Percentiles rank a stretch among this genome's conserved stretches.
Evolutionary conservation across 2,329 filamentous ascomycete species (phyloP).

Genomic region (Alternaria rosae): DNA sequence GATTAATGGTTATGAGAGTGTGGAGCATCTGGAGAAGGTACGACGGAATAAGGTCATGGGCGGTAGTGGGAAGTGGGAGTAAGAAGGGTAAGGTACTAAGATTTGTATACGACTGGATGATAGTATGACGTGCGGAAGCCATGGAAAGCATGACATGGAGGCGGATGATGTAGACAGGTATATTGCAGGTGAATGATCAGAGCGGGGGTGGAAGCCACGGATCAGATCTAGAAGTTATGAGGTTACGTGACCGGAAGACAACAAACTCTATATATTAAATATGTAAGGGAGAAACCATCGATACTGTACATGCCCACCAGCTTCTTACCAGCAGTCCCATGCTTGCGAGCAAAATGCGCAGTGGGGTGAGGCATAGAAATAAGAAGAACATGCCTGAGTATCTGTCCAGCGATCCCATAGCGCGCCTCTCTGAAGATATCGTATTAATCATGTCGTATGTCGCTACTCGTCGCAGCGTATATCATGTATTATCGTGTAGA

Average conservation of each 20-base stretch:
- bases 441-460: slow-evolving; percentile 28
- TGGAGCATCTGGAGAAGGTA: slow-evolving; percentile 28
- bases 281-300: slow-evolving; percentile 14
- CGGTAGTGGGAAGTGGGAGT: slow-evolving; percentile 29
- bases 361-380: slow-evolving; percentile 20
- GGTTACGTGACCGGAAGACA: background rate
- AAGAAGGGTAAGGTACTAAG: background rate
- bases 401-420: slow-evolving; percentile 16
- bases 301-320: slow-evolving; percentile 33
- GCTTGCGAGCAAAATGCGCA: slow-evolving; percentile 23
- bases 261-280: slow-evolving; percentile 18
- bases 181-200: background rate
- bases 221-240: background rate
- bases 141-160: background rate
- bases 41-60: slow-evolving; percentile 29
- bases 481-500: slow-evolving; percentile 9
- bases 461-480: slow-evolving; percentile 25
- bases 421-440: slow-evolving; percentile 10
- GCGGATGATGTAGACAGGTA: background rate
- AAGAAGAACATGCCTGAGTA: slow-evolving; percentile 18
- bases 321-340: slow-evolving; percentile 23
- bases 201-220: background rate
- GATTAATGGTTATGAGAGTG: slow-evolving; percentile 63
- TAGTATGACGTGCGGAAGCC: background rate
- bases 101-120: background rate